phyloP scores from a whole-genome alignment of 1,284 basidiomycete genomes.

The Takashimella tepidaria region DNA sequence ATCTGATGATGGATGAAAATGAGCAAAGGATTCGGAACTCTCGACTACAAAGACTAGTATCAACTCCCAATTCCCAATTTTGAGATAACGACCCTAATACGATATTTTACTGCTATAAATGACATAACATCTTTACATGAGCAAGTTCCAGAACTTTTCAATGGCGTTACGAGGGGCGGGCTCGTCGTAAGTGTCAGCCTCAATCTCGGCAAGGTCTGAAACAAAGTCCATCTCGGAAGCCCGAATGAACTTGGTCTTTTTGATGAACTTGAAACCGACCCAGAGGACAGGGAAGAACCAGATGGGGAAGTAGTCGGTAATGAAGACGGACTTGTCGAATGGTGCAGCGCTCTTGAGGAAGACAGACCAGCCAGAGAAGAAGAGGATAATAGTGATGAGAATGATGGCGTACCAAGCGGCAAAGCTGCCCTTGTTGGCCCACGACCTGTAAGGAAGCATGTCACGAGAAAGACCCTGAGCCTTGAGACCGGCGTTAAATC shows the following conservation, averaged over 20 bases:
- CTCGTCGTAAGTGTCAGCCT: conserved; percentile 36
- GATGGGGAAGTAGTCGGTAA: conserved; percentile 56
- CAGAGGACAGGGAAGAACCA: conserved; percentile 72
- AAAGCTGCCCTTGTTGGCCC: conserved; percentile 54
- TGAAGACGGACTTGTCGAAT: conserved; percentile 11
- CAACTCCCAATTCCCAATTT: too few relatives aligned
- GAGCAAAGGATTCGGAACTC: too few relatives aligned
- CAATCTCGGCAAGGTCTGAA: conserved; percentile 32
- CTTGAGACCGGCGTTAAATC: conserved; percentile 70
- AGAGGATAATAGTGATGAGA: conserved; percentile 35
- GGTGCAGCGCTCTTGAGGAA: conserved; percentile 54
- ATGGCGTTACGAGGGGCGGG: conserved; percentile 16
- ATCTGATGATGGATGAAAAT: too few relatives aligned
- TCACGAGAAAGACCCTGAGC: conserved; percentile 59
- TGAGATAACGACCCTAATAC: too few relatives aligned
- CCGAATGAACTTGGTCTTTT: conserved; percentile 23
- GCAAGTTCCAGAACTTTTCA: conserved; percentile 23
- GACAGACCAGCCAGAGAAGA: conserved; percentile 50
- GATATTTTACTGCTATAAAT: too few relatives aligned
- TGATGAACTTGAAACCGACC: conserved; percentile 45
- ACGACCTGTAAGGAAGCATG: conserved; percentile 64
- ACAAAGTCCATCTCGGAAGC: conserved; percentile 31
- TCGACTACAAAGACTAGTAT: neutral
- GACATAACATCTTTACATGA: too few relatives aligned
- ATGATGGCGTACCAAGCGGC: conserved; percentile 44